Percentiles rank a stretch among this genome's conserved stretches.
Conservation (phyloP, 2,329 filamentous ascomycete genomes). For the Aspergillaceae sp. region DNA sequence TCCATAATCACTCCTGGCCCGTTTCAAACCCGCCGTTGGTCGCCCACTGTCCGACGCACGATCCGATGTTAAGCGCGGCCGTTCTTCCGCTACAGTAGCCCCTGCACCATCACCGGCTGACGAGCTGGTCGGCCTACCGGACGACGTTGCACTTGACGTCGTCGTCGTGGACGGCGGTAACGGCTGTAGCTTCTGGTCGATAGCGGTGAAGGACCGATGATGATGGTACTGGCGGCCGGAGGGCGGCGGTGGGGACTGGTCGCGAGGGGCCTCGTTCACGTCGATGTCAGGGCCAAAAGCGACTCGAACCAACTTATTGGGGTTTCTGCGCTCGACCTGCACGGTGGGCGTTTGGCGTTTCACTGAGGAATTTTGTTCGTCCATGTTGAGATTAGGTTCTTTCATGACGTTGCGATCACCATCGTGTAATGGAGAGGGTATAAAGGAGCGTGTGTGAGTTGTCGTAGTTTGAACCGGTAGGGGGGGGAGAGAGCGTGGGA, state of each 20-base stretch:
- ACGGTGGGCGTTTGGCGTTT: slow-evolving; percentile 20
- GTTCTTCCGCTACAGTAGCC: slow-evolving; percentile 9
- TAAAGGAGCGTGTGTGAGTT: slow-evolving; percentile 2
- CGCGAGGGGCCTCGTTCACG: slow-evolving; percentile 28
- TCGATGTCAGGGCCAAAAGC: slow-evolving; percentile 33
- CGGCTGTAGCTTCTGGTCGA: slow-evolving; percentile 20
- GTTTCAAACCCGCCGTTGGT: slow-evolving; percentile 34
- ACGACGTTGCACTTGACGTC: background rate
- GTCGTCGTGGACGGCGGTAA: slow-evolving; percentile 5
- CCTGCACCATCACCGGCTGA: slow-evolving; percentile 21
- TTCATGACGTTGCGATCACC: slow-evolving; percentile 27
- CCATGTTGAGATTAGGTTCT: slow-evolving; percentile 29
- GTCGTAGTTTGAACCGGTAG: too few relatives aligned
- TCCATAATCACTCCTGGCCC: slow-evolving; percentile 48
- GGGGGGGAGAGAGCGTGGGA: background rate
- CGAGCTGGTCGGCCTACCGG: slow-evolving; percentile 24
- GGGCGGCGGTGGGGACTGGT: slow-evolving; percentile 23
- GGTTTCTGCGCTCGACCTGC: slow-evolving; percentile 24
- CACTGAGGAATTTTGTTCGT: slow-evolving; percentile 21
- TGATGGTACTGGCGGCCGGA: slow-evolving; percentile 11
- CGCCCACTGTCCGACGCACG: slow-evolving; percentile 24
- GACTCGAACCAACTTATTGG: slow-evolving; percentile 28
- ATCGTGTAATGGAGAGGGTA: slow-evolving; percentile 17
- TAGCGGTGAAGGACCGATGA: slow-evolving; percentile 27
- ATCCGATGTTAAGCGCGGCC: slow-evolving; percentile 19